Evolutionary conservation across 805 yeast genomes (phyloP), one percentile per base, ranked within the genome.

Genomic region (Candida oleophila): DNA sequence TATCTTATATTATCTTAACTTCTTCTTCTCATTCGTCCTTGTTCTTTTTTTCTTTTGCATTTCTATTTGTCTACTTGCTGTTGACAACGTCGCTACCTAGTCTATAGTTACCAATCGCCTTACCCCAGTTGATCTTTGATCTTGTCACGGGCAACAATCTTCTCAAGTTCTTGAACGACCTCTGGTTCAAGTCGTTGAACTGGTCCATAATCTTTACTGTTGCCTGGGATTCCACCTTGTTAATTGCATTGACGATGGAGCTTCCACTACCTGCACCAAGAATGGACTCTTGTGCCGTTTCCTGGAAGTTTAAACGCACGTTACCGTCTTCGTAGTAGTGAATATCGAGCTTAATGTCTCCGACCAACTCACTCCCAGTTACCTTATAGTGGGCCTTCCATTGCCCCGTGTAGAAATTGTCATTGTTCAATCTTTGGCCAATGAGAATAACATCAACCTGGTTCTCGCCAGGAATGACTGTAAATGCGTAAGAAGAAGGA

Each of bases 251-350:
- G 33, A 82, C 66, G 42, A 72, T 64, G 3, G 52, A 53, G 37
- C 48, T 50, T 3, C 66, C 57, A 3, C 61, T 62, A 2, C 47
- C 46, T 1, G 55, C 45, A 7, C 51, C 50, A 2, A 52, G 42
- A 4, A 47, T 36, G 2, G 57, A 45, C 19, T 64, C 67, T 4
- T 55, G 56, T 1, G 77, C 54, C 3, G 57, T 55, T 22, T 72
- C 73, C 8, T 65, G 63, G 37, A 62, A 69, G 50, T 79, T 82
- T 57, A 94, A 78, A 44, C 92, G 77, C 16, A 92, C 98, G 59
- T 92, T 92, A 25, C 99, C 99, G 55, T 92, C 98, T 68, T 92
- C 99, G 62, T 80, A 94, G 65, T 91, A 94, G 65, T 92, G 99
- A 36, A 91, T 85, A 53, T 88, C 91, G 28, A 90, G 76, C 18